Conservation (phyloP, 164 flowering plant genomes). For the Chloranthus sessilifolius region DNA sequence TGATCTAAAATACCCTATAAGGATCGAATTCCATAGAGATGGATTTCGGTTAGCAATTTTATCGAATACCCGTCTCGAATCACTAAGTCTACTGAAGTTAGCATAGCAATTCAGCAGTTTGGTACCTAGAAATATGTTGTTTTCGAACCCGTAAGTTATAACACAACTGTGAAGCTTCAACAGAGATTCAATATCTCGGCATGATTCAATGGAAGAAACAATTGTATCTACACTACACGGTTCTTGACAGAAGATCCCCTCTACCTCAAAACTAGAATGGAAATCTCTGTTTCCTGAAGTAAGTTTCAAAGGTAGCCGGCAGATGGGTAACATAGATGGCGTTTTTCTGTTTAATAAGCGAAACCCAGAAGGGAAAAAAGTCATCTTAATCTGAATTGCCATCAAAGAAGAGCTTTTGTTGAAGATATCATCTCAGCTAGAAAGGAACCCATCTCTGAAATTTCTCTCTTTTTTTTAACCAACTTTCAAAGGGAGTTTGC, state of each 20-base stretch:
- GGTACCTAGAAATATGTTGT: conserved; percentile 31
- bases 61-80: conserved; percentile 35
- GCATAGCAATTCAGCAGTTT: conserved; percentile 38
- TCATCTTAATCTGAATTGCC: too few species aligned
- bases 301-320: not conserved
- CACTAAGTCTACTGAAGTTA: conserved; percentile 23
- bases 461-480: too few species aligned
- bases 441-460: too few species aligned
- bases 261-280: not conserved
- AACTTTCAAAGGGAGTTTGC: too few species aligned
- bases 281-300: not conserved
- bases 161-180: conserved; percentile 34
- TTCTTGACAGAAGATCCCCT: conserved; percentile 7
- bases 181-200: conserved; percentile 21
- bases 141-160: conserved; percentile 22
- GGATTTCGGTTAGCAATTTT: conserved; percentile 24
- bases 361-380: conserved; percentile 12
- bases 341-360: conserved; percentile 1
- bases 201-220: conserved; percentile 22
- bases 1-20: conserved; percentile 39
- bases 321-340: not conserved
- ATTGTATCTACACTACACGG: conserved; percentile 10
- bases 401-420: not conserved
- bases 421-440: too few species aligned
- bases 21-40: conserved; percentile 37